Percentiles rank a stretch among this genome's conserved stretches.
phyloP scores from a whole-genome alignment of 2,329 filamentous ascomycete genomes.

The Diaporthe capsici region DNA sequence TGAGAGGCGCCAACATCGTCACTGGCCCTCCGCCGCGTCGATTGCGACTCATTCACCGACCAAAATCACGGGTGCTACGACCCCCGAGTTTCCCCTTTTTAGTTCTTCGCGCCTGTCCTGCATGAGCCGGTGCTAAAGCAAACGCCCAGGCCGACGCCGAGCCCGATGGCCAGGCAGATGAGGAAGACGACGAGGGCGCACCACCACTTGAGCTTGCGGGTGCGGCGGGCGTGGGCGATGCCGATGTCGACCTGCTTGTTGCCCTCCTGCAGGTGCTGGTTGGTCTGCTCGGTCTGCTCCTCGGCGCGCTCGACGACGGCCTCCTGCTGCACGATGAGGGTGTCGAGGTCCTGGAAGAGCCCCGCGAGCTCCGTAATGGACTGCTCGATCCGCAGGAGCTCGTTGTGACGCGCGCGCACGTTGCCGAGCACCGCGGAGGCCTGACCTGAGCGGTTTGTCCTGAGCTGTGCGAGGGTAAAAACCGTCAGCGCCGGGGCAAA shows the following conservation, averaged over 20 bases:
- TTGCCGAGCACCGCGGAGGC: constrained; percentile 81
- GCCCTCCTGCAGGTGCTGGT: constrained; percentile 76
- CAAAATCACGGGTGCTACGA: background rate
- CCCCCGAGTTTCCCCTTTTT: constrained; percentile 33
- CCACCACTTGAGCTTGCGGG: constrained; percentile 87
- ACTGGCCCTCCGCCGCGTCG: constrained; percentile 26
- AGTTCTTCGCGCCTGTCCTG: background rate
- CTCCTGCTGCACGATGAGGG: constrained; percentile 81
- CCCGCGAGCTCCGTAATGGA: constrained; percentile 78
- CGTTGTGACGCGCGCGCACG: constrained; percentile 86
- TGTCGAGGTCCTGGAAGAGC: constrained; percentile 82
- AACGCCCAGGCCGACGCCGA: constrained; percentile 69
- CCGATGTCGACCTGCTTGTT: constrained; percentile 79
- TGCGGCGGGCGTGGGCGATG: constrained; percentile 75
- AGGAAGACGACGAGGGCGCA: constrained; percentile 74
- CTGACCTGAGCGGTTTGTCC: constrained; percentile 80
- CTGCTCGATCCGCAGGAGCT: constrained; percentile 84
- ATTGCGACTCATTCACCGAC: background rate
- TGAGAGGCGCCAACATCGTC: background rate
- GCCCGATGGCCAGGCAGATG: constrained; percentile 68
- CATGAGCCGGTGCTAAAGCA: constrained; percentile 49
- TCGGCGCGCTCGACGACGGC: constrained; percentile 73
- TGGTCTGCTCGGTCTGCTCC: constrained; percentile 75
- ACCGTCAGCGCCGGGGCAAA: background rate
- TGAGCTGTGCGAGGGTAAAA: constrained; percentile 70